Conservation (phyloP, 2,329 filamentous ascomycete species). For the Penicillium glabrum region DNA sequence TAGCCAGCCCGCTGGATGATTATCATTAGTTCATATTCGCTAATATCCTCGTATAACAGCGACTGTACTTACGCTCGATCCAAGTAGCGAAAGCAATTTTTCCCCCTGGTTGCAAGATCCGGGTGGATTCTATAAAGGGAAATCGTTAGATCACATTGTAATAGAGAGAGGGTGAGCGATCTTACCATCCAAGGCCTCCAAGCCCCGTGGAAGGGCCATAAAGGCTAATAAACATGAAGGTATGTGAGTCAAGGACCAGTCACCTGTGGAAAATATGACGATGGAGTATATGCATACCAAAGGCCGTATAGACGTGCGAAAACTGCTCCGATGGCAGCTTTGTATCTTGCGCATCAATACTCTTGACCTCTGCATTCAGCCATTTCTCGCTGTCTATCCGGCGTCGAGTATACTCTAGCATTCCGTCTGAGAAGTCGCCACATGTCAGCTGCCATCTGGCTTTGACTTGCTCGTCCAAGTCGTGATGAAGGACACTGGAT, state of each 20-base stretch:
- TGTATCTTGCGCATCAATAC: slow-evolving; percentile 52
- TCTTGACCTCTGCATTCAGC: slow-evolving; percentile 46
- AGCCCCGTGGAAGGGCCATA: slow-evolving; percentile 48
- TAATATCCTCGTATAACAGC: not conserved
- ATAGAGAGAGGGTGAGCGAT: not conserved
- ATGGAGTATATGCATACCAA: slow-evolving; percentile 33
- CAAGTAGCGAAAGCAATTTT: slow-evolving; percentile 36
- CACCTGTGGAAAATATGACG: not conserved
- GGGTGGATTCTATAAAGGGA: slow-evolving; percentile 26
- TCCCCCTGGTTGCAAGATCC: slow-evolving; percentile 37
- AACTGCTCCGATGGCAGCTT: slow-evolving; percentile 40
- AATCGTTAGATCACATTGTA: not conserved
- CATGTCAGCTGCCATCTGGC: slow-evolving; percentile 50
- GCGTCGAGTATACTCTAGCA: slow-evolving; percentile 44
- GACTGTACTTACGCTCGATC: slow-evolving; percentile 31
- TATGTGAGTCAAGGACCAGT: not conserved
- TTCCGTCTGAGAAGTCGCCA: slow-evolving; percentile 47
- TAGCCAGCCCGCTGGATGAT: slow-evolving; percentile 27
- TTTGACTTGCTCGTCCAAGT: slow-evolving; percentile 41
- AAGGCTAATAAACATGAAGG: slow-evolving; percentile 28
- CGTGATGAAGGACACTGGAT: slow-evolving; percentile 46
- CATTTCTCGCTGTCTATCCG: slow-evolving; percentile 46
- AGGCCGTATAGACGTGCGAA: slow-evolving; percentile 49
- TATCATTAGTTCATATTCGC: not conserved
- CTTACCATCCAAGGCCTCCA: slow-evolving; percentile 39